A percentile compares a stretch with the other conserved stretches of the same genome.
Conservation (phyloP, 257 asterid genomes). For the Nicotiana tabacum region DNA sequence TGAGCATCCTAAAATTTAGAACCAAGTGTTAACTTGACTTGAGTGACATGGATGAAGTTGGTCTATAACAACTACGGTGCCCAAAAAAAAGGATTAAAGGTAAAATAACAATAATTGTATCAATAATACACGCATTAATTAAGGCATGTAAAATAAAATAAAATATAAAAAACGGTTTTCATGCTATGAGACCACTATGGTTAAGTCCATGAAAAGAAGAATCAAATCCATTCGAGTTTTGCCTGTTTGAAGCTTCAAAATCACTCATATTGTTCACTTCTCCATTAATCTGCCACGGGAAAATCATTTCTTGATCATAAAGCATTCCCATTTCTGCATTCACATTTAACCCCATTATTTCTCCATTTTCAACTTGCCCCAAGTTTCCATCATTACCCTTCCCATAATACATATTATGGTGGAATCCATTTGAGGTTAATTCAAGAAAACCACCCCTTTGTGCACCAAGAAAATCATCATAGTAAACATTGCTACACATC, state of each 20-base stretch:
- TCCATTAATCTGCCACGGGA: constrained; percentile 60
- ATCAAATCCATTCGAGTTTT: constrained; percentile 44
- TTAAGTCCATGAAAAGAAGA: constrained; percentile 45
- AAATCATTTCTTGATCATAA: constrained; percentile 29
- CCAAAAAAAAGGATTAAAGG: too few relatives aligned
- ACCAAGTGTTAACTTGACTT: too few relatives aligned
- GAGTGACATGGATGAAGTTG: too few relatives aligned
- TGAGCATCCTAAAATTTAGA: too few relatives aligned
- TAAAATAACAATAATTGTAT: too few relatives aligned
- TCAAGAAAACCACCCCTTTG: constrained; percentile 39
- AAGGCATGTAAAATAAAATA: too few relatives aligned
- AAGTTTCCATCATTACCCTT: neutral
- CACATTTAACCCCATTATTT: neutral
- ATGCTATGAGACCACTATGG: too few relatives aligned
- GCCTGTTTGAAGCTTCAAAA: constrained; percentile 32
- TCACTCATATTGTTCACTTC: constrained; percentile 31
- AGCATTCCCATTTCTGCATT: constrained; percentile 36
- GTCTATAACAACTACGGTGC: too few relatives aligned
- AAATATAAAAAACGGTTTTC: too few relatives aligned
- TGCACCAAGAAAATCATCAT: constrained; percentile 22
- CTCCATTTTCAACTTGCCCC: constrained; percentile 27
- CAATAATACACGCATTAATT: too few relatives aligned
- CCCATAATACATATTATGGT: constrained; percentile 29
- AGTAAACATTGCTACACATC: constrained; percentile 26
- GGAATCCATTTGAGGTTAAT: constrained; percentile 28